These are phyloP conservation scores for Craterostigma plantagineum DNA, from an alignment of 257 asterid species.

Conservation along the genomic window DNA sequence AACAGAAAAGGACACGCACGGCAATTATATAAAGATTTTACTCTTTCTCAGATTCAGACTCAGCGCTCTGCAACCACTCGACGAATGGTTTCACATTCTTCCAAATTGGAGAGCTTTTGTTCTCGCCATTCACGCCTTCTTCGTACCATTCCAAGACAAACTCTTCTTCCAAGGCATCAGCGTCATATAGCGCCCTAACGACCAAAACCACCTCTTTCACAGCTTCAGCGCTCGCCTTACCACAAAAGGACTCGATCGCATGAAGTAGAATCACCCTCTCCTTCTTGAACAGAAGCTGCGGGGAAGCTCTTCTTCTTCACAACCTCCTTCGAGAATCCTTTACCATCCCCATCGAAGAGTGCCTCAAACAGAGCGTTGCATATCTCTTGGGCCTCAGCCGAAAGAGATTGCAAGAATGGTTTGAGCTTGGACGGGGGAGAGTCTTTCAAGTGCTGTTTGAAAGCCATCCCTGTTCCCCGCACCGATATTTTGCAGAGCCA, in stretches of 20 bases:
- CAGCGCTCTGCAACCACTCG: slow-evolving; percentile 63
- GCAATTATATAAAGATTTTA: slow-evolving; percentile 10
- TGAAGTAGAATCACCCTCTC: slow-evolving; percentile 23
- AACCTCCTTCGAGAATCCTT: slow-evolving; percentile 43
- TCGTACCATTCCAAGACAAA: slow-evolving; percentile 43
- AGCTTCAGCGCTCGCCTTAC: slow-evolving; percentile 35
- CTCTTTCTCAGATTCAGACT: slow-evolving; percentile 50
- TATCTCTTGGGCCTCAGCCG: slow-evolving; percentile 26
- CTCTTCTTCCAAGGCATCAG: slow-evolving; percentile 43
- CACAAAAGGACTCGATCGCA: slow-evolving; percentile 35
- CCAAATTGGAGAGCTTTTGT: slow-evolving; percentile 40
- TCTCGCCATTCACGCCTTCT: slow-evolving; percentile 29
- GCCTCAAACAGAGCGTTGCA: slow-evolving; percentile 33
- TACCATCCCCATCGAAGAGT: slow-evolving; percentile 36
- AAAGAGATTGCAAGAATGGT: slow-evolving; percentile 25
- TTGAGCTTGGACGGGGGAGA: slow-evolving; percentile 24
- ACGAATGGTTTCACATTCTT: slow-evolving; percentile 50
- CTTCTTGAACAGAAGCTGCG: slow-evolving; percentile 25
- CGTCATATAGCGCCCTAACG: slow-evolving; percentile 33
- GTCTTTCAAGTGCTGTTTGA: slow-evolving; percentile 25
- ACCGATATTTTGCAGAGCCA: slow-evolving; percentile 76
- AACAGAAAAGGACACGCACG: no score
- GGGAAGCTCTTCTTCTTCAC: slow-evolving; percentile 32
- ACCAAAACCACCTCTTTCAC: slow-evolving; percentile 49
- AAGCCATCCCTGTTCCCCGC: slow-evolving; percentile 83